Percentiles rank a stretch among this genome's conserved stretches.
Conservation (phyloP, 2,329 filamentous ascomycete species). For the Penicillium palitans region DNA sequence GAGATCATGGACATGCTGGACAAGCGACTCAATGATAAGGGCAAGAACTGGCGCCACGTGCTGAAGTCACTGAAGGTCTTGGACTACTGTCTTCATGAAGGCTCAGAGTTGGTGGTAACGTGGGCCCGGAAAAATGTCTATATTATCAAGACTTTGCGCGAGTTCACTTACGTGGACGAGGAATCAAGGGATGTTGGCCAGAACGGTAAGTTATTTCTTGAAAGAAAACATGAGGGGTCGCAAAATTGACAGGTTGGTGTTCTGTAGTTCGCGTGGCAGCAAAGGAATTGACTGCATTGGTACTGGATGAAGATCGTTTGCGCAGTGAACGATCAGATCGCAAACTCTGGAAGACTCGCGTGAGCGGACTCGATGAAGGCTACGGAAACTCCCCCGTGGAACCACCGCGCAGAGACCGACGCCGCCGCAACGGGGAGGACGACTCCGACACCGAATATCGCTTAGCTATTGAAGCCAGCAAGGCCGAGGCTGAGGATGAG, state of each 20-base stretch:
- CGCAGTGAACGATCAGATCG: constrained; percentile 87
- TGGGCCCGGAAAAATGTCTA: constrained; percentile 98
- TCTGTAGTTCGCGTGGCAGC: constrained; percentile 83
- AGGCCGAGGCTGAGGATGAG: constrained; percentile 91
- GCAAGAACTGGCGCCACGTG: constrained; percentile 99
- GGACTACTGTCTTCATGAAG: constrained; percentile 97
- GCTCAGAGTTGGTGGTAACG: constrained; percentile 92
- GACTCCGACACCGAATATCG: constrained; percentile 82
- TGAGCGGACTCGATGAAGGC: constrained; percentile 85
- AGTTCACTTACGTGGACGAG: constrained; percentile 96
- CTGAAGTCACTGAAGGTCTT: constrained; percentile 96
- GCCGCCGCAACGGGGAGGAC: constrained; percentile 63
- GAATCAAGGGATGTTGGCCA: constrained; percentile 94
- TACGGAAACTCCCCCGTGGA: constrained; percentile 47
- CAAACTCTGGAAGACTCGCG: constrained; percentile 94
- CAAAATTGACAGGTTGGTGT: constrained; percentile 3
- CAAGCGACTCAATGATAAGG: constrained; percentile 97
- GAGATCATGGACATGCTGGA: constrained; percentile 99
- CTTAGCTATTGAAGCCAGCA: constrained; percentile 91
- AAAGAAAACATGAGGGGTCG: no score
- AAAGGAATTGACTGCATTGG: constrained; percentile 89
- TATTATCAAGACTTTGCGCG: constrained; percentile 96
- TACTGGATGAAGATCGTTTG: constrained; percentile 90
- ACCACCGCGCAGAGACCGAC: constrained; percentile 47
- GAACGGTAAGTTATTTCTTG: constrained; percentile 67